These are phyloP conservation scores for Fusarium veterinarium DNA, from an alignment of 2,329 filamentous ascomycete species.

Conservation along the genomic window DNA sequence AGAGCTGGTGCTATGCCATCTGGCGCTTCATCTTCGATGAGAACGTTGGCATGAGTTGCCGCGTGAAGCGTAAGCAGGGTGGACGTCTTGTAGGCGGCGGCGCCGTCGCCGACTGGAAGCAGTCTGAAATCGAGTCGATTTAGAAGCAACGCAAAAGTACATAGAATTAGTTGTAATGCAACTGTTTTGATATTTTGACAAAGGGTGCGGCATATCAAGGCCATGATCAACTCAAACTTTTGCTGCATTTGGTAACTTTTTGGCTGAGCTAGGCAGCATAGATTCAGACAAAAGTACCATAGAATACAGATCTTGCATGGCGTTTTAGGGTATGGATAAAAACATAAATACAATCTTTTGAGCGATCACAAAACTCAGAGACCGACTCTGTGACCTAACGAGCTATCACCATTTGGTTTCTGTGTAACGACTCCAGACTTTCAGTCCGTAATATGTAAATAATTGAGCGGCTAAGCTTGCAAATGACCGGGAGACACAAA, in stretches of 20 bases:
- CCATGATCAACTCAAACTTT: neutral
- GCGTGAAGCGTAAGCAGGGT: conserved; percentile 91
- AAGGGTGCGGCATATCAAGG: neutral
- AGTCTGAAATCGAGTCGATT: conserved; percentile 73
- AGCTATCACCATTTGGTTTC: neutral
- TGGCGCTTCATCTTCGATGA: conserved; percentile 96
- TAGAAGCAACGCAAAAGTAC: conserved; percentile 48
- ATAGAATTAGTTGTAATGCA: conserved; percentile 1
- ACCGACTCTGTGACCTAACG: neutral
- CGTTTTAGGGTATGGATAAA: conserved; percentile 27
- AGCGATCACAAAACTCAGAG: neutral
- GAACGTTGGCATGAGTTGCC: conserved; percentile 88
- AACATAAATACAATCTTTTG: conserved; percentile 3
- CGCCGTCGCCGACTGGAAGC: conserved; percentile 66
- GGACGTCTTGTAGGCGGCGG: conserved; percentile 68
- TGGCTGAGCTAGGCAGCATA: neutral
- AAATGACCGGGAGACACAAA: neutral
- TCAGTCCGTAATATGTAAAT: neutral
- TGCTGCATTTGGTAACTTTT: neutral
- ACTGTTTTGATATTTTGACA: conserved; percentile 4
- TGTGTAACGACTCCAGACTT: neutral
- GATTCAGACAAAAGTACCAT: conserved; percentile 1
- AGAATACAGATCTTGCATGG: conserved; percentile 21
- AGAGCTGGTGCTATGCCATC: conserved; percentile 91
- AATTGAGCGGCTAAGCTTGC: neutral